Evolutionary conservation across 2,329 filamentous ascomycete genomes (phyloP).

Genomic region (Penicillium sp.): DNA sequence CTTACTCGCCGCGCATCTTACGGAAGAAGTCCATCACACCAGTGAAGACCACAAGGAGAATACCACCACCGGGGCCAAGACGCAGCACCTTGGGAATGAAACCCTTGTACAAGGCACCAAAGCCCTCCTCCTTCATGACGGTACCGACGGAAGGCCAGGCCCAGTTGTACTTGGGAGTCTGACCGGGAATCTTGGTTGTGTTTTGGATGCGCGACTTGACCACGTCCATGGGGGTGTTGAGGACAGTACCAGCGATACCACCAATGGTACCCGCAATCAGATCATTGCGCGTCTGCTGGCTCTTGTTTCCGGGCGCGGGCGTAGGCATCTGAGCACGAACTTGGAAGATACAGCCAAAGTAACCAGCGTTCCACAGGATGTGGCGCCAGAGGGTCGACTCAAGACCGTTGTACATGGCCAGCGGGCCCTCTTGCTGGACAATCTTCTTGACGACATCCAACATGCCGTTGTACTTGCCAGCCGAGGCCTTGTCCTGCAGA

Average conservation of each 20-base stretch:
- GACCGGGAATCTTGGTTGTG: conserved; percentile 72
- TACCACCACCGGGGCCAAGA: conserved; percentile 64
- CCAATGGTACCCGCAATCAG: conserved; percentile 79
- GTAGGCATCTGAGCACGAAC: conserved; percentile 77
- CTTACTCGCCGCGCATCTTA: conserved; percentile 50
- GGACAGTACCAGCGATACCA: conserved; percentile 80
- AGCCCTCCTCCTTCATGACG: conserved; percentile 89
- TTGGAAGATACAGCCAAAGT: conserved; percentile 99
- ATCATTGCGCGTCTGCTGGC: conserved; percentile 76
- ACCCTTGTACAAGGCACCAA: conserved; percentile 89
- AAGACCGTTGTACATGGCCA: conserved; percentile 92
- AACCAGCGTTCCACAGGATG: conserved; percentile 87
- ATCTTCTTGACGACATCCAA: conserved; percentile 57
- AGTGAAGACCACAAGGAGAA: conserved; percentile 47
- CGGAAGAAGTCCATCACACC: conserved; percentile 74
- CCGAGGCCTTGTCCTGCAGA: conserved; percentile 89
- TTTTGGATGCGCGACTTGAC: conserved; percentile 99
- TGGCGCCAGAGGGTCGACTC: conserved; percentile 97
- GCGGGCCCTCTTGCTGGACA: conserved; percentile 70
- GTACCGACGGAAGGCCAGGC: conserved; percentile 81
- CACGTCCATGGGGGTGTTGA: conserved; percentile 95
- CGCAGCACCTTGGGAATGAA: conserved; percentile 92
- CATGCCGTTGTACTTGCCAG: conserved; percentile 60
- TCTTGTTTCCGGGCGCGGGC: conserved; percentile 64
- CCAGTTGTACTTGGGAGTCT: conserved; percentile 95